phyloP scores from a whole-genome alignment of 306 rosid genomes.

The Senna siamea region DNA sequence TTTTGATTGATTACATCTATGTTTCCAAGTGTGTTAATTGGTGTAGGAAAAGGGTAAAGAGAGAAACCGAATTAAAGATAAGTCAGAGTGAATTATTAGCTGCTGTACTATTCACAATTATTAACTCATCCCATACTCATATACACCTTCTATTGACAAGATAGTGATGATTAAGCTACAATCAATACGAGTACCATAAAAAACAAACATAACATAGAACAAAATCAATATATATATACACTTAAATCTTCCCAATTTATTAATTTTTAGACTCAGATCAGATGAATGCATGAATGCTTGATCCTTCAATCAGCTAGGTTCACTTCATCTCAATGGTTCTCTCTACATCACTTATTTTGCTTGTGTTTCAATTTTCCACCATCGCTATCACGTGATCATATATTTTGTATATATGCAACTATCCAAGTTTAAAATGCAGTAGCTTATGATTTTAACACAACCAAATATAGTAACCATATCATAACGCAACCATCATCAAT shows the following conservation, averaged over 20 bases:
- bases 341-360: not conserved
- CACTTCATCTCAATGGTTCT: not conserved
- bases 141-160: slow-evolving; percentile 36
- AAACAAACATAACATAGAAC: too few relatives aligned
- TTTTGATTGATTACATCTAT: too few relatives aligned
- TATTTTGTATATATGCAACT: too few relatives aligned
- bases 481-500: not conserved
- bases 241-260: not conserved
- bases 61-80: slow-evolving; percentile 26
- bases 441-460: not conserved
- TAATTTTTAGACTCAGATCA: too few relatives aligned
- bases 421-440: too few relatives aligned
- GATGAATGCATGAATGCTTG: not conserved
- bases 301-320: slow-evolving; percentile 1
- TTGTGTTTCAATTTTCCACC: slow-evolving; percentile 12
- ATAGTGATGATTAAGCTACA: slow-evolving; percentile 39
- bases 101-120: slow-evolving; percentile 44
- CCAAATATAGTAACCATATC: not conserved
- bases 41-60: not conserved
- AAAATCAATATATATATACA: too few relatives aligned
- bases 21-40: too few relatives aligned
- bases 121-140: slow-evolving; percentile 32
- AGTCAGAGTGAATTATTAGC: slow-evolving; percentile 43
- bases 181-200: too few relatives aligned
- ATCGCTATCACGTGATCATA: not conserved